phyloP scores from a whole-genome alignment of 495 filamentous ascomycete species.

The Hypomontagnella monticulosa region DNA sequence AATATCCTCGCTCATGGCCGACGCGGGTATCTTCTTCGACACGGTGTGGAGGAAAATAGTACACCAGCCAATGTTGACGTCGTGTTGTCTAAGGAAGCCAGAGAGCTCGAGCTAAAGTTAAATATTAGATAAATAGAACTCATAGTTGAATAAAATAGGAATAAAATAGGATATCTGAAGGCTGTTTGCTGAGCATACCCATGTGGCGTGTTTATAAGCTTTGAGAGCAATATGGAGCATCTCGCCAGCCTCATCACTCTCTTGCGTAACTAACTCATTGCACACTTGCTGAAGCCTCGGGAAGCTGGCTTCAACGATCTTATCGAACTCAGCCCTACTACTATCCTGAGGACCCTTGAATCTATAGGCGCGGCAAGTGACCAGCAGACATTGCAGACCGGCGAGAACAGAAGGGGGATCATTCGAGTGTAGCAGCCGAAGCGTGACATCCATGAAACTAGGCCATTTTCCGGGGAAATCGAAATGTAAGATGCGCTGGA shows the following conservation, averaged over 20 bases:
- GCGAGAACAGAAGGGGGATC: slow-evolving; percentile 88
- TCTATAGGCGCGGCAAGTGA: slow-evolving; percentile 90
- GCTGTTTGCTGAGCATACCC: slow-evolving; percentile 67
- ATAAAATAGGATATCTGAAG: background rate
- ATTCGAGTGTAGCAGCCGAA: slow-evolving; percentile 83
- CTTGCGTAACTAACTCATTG: slow-evolving; percentile 85
- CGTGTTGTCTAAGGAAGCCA: slow-evolving; percentile 75
- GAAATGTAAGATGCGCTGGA: slow-evolving; percentile 93
- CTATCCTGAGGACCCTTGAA: slow-evolving; percentile 82
- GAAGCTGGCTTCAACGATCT: slow-evolving; percentile 90
- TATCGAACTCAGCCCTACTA: slow-evolving; percentile 86
- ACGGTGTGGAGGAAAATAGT: slow-evolving; percentile 91
- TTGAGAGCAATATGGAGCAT: slow-evolving; percentile 96
- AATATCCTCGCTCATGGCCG: slow-evolving; percentile 80
- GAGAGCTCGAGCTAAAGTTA: slow-evolving; percentile 81
- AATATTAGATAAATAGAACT: slow-evolving; percentile 45
- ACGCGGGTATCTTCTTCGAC: slow-evolving; percentile 81
- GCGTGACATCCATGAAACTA: slow-evolving; percentile 86
- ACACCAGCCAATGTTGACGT: slow-evolving; percentile 92
- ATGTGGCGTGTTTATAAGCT: slow-evolving; percentile 96
- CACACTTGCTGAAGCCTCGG: slow-evolving; percentile 90
- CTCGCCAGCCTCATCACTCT: slow-evolving; percentile 90
- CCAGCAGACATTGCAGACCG: slow-evolving; percentile 91
- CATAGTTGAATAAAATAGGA: no score
- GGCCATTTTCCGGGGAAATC: slow-evolving; percentile 97